Conservation (phyloP, 371 early-diverging fungal species). For the Funneliformis caledonium region DNA sequence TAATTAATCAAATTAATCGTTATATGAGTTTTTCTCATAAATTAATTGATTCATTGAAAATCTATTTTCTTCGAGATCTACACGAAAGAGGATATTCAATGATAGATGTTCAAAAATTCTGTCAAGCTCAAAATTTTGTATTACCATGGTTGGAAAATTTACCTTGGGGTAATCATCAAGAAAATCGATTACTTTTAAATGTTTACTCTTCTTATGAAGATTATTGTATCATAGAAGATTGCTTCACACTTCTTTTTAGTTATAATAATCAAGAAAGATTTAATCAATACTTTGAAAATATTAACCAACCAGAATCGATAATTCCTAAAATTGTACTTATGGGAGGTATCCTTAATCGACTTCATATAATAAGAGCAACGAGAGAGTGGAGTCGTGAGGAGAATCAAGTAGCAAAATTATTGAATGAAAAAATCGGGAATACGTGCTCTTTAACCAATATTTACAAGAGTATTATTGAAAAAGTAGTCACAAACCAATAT, state of each 20-base stretch:
- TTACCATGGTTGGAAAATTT: conserved; percentile 14
- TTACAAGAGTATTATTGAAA: not conserved
- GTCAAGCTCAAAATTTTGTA: not conserved
- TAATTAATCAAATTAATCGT: conserved; percentile 2
- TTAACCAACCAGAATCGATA: not conserved
- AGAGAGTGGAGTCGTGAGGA: not conserved
- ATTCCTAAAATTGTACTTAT: not conserved
- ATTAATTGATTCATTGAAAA: conserved; percentile 29
- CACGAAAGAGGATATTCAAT: not conserved
- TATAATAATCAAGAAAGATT: not conserved
- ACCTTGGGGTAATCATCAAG: conserved; percentile 17
- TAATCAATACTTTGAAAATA: not conserved
- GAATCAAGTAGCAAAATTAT: not conserved
- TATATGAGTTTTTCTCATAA: conserved; percentile 14
- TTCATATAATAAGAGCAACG: not conserved
- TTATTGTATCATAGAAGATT: not conserved
- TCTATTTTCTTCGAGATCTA: conserved; percentile 16
- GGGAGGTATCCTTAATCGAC: not conserved
- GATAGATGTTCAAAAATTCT: conserved; percentile 8
- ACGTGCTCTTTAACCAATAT: not conserved
- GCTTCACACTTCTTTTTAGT: not conserved
- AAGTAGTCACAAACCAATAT: not conserved
- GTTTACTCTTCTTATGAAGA: not conserved
- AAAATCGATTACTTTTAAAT: conserved; percentile 11
- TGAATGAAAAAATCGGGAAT: not conserved